Evolutionary conservation across 108 stramenopile genomes (phyloP), one percentile per base, ranked within the genome.

Genomic region (Pseudonitzschia multiseries): DNA sequence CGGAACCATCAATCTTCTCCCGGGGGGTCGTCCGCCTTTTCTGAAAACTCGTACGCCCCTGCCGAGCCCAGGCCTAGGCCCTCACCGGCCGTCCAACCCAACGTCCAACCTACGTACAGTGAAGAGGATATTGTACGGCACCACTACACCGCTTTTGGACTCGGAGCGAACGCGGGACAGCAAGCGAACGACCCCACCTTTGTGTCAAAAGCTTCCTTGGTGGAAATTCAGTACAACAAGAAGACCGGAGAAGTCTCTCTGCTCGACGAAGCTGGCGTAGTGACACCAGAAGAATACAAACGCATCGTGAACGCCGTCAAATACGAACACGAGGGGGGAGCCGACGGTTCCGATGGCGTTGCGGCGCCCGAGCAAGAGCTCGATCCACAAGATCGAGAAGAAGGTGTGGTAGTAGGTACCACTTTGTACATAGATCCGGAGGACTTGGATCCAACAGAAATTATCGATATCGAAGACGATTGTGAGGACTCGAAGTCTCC

Each of bases 201-300:
- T 29, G 31, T 67, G 6, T 22, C 27, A n/a, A 44, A 67, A 50
- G 26, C 40, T 9, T 46, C 66, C 6, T 8, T 67, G 44, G 66
- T 67, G 17, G 33, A 67, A 17, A 67, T 67, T 21, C 21, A 67
- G 18, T 67, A 67, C 44, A 67, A 67, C 44, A 67, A 48, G 26
- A 44, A 29, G 17, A 67, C 66, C 17, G 66, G 66, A 10, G 66
- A 67, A 48, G 66, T 67, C 24, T 48, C 66, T n/a, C 46, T 67
- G 9, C 46, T 48, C 4, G 66, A 67, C 43, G 33, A 67, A 12
- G 66, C 48, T 4, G 66, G 66, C 26, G 36, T 67, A 14, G 46
- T 67, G 13, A 67, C 66, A 12, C 31, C 31, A 2, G 66, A 67
- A 51, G 46, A 67, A 44, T 67, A 67, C 36, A 20, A 67, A 48